phyloP scores from a whole-genome alignment of 169 alveolate genomes.

The Babesia bigemina region DNA sequence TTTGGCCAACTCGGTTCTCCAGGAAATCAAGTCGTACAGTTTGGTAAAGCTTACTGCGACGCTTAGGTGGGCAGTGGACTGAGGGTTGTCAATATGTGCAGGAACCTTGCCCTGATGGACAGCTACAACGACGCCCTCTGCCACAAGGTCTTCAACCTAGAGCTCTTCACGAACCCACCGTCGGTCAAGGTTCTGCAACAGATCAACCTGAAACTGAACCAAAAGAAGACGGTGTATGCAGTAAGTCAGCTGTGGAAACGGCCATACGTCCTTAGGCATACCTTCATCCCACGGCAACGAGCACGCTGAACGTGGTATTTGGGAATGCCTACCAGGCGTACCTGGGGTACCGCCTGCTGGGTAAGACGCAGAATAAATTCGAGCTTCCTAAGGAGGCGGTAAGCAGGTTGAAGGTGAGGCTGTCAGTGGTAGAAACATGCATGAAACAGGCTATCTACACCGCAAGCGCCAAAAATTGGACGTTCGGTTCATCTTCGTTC shows the following conservation, averaged over 20 bases:
- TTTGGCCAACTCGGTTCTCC: constrained; percentile 1
- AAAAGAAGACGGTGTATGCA: constrained; percentile 25
- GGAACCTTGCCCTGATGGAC: constrained; percentile 45
- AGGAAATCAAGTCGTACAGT: constrained; percentile 9
- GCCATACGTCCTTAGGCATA: constrained; percentile 27
- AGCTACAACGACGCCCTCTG: constrained; percentile 31
- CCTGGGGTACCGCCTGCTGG: constrained; percentile 20
- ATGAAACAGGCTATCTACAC: constrained; percentile 22
- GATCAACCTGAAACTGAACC: constrained; percentile 30
- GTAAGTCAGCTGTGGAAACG: not conserved
- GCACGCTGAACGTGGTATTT: constrained; percentile 22
- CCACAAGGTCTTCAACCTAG: constrained; percentile 28
- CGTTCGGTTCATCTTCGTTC: constrained; percentile 41
- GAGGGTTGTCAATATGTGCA: not conserved
- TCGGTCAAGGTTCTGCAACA: constrained; percentile 44
- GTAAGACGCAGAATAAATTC: not conserved
- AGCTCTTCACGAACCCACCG: constrained; percentile 35
- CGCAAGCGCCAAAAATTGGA: constrained; percentile 16
- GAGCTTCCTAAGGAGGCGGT: constrained; percentile 27
- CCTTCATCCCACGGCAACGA: constrained; percentile 8
- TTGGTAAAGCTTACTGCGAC: constrained; percentile 12
- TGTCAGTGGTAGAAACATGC: not conserved
- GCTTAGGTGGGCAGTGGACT: not conserved
- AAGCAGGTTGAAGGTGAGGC: constrained; percentile 14
- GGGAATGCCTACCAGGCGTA: constrained; percentile 41